Base-by-base conservation (phyloP, 192 early-diverging fungal species). In the Coemansia sp. region DNA sequence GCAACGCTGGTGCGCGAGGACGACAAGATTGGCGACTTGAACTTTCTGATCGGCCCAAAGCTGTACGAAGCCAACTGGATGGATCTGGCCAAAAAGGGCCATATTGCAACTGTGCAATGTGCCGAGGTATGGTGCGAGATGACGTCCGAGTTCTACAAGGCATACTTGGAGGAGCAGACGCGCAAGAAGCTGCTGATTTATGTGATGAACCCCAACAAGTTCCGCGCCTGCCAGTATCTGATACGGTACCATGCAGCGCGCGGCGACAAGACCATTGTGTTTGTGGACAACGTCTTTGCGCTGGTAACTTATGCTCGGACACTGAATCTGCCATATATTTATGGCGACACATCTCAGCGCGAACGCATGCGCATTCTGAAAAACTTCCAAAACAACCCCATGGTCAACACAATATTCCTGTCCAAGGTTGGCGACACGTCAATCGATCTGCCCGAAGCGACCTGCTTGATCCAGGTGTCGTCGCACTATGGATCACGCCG, bases 41-140 rank as follows among this genome's bases (percentile, higher is more conserved):
- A 98, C 72, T 99, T 94, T 63, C 80, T 99, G 59, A 97, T 99
- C 61, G 97, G 96, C 14, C 97, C 97, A 14, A 99, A 99, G 75
- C 79, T 99, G 43, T 99, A 93, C 77, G 97, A 99, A 69, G 97
- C 97, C 13, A 99, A 99, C 66, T 99, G 97, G 97, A 90, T 97
- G 92, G 97, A 99, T 64, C 67, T 99, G 52, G 92, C 94, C n/a
- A 87, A 83, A 26, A 85, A 89, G 66, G 97, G 97, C 23, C 92
- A 94, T 65, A 99, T 99, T 82, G 97, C 97, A 2, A 94, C 90
- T 31, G 97, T 99, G 36, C 89, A 94, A 81, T 98, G 96, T 73
- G 91, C 94, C 3, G 97, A 99, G 77, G 94, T 99, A 13, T 97
- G 97, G 95, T 99, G 97, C 70, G 81, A 84, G 15, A 98, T 99